Evolutionary conservation across 257 asterid species (phyloP), one percentile per base, ranked within the genome.

Genomic region (Ocimum tenuiflorum): DNA sequence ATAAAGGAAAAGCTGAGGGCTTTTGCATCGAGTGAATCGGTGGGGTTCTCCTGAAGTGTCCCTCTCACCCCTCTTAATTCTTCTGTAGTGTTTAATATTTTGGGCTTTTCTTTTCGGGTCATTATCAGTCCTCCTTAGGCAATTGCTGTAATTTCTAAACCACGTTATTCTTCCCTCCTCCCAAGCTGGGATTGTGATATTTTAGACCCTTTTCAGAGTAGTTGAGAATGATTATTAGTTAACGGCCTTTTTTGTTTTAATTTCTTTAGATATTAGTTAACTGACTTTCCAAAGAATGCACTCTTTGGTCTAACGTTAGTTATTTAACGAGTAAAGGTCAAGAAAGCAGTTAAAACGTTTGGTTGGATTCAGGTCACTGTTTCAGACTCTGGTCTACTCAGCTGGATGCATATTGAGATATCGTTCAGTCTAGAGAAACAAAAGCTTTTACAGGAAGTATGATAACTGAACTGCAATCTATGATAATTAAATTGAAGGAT

Each of bases 1-100:
- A 15, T 49, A 43, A 60, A 65, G 61, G 69, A 77, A 80, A 86
- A 73, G 84, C 42, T 67, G 63, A 54, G 69, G 63, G 80, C 78
- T 71, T 80, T 83, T 74, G 76, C 85, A 81, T 83, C 79, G 73
- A 80, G 71, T 73, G 64, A 78, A 84, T 86, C 72, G 81, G 81
- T 68, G 76, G 82, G 72, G 73, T 61, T 65, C 50, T 62, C 29
- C 63, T 77, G 81, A 77, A 60, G 55, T 57, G 79, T 84, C 82
- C 51, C 77, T 77, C 79, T 68, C 73, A 68, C 20, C 31, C 67
- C 51, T 81, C 82, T 31, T 62, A 73, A 70, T 72, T 72, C 78
- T 79, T 64, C 66, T 70, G 41, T 17, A 59, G 73, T 41, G 77
- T 70, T 75, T 70, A 79, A 63, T 69, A 77, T 59, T 77, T 77